Percentiles rank a stretch among this genome's conserved stretches.
phyloP scores from a whole-genome alignment of 768 basidiomycete species.

The Russula lepida region DNA sequence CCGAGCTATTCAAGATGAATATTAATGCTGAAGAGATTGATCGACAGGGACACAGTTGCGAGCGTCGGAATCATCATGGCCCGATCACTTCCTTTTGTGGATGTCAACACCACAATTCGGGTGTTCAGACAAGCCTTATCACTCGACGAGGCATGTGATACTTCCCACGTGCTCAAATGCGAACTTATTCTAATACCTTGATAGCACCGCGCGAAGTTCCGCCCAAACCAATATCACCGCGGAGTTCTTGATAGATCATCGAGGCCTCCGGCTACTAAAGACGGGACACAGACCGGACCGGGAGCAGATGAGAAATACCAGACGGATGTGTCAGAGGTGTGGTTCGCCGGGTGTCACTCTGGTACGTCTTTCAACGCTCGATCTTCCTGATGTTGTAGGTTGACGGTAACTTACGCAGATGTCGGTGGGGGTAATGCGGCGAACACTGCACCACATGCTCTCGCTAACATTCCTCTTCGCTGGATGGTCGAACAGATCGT shows the following conservation, averaged over 20 bases:
- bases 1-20: not conserved
- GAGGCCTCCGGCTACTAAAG: not conserved
- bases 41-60: constrained; percentile 64
- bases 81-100: constrained; percentile 58
- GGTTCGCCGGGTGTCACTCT: constrained; percentile 20
- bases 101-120: constrained; percentile 52
- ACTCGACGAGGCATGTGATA: constrained; percentile 60
- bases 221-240: constrained; percentile 54
- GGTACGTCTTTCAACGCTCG: constrained; percentile 2
- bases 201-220: constrained; percentile 59
- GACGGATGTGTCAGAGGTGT: constrained; percentile 17
- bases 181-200: not conserved
- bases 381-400: too few relatives aligned
- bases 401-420: constrained; percentile 5
- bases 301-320: not conserved
- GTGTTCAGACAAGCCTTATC: constrained; percentile 71
- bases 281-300: not conserved
- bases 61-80: constrained; percentile 62
- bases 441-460: constrained; percentile 1
- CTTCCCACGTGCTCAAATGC: too few relatives aligned
- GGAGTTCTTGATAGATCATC: constrained; percentile 23
- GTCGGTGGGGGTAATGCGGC: constrained; percentile 13
- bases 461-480: constrained; percentile 17
- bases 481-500: constrained; percentile 21
- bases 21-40: not conserved